Conservation (phyloP, 352 stramenopile genomes). For the Pythium sukuiense region DNA sequence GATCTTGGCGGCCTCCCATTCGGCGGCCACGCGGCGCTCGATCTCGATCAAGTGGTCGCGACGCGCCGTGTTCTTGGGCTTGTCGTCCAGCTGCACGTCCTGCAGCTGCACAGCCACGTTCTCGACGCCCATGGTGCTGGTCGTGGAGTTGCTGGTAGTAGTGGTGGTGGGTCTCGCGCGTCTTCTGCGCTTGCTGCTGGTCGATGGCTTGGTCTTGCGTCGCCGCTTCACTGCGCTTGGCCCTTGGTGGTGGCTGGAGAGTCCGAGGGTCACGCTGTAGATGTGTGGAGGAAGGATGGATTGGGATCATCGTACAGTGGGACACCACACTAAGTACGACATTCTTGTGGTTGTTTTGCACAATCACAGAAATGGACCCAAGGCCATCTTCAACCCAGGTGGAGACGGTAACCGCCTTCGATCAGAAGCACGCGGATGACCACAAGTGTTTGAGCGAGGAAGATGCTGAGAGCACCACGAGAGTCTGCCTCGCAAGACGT, state of each 20-base stretch:
- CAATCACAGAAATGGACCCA: neutral
- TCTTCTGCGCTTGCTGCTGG: constrained; percentile 14
- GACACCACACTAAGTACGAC: constrained; percentile 19
- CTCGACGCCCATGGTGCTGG: constrained; percentile 35
- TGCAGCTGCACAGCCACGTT: constrained; percentile 81
- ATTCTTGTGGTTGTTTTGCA: constrained; percentile 30
- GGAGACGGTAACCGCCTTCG: too few species aligned
- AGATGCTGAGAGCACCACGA: too few species aligned
- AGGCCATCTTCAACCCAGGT: neutral
- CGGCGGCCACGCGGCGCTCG: constrained; percentile 89
- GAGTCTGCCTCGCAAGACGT: too few species aligned
- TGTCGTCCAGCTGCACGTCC: constrained; percentile 73
- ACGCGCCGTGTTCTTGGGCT: constrained; percentile 69
- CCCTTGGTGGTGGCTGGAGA: constrained; percentile 6
- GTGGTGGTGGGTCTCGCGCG: neutral
- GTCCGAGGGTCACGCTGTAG: constrained; percentile 5
- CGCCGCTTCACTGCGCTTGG: constrained; percentile 24
- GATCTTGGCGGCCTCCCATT: constrained; percentile 87
- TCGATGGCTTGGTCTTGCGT: constrained; percentile 15
- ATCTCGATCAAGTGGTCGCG: constrained; percentile 91
- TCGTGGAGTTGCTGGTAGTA: neutral
- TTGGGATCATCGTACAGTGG: constrained; percentile 4
- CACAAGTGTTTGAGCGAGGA: too few species aligned
- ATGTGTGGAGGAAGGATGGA: neutral
- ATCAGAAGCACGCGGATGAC: too few species aligned